Evolutionary conservation across 2,329 filamentous ascomycete species (phyloP), one percentile per base, ranked within the genome.

Genomic region (Byssothecium circinans): DNA sequence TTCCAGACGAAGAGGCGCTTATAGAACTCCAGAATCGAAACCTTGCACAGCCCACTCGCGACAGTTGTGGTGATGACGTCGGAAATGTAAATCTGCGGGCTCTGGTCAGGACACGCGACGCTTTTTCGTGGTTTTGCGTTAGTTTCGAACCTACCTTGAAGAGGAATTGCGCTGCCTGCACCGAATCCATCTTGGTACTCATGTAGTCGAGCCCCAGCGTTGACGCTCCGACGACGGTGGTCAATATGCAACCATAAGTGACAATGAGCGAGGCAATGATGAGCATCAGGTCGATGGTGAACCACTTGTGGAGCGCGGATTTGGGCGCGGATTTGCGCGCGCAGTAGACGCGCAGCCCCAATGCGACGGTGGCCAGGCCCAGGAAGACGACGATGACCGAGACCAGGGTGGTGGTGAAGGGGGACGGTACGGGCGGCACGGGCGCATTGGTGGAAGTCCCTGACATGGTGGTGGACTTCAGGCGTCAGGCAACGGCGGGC

Each of bases 1-100:
- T 36, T 36, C 34, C 34, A 36, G 18, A 36, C 20, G 15, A 36
- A 36, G 15, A 36, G 34, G 23, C 47, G 14, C 36, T 43, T 45
- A 29, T 49, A 45, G 29, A 49, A 49, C 8, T 41, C 25, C 8
- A 49, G 25, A 15, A 45, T 29, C 8, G 38, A 42, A 35, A 49
- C 41, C 25, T 49, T 49, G 18, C 23, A 18, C 34, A 36, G 34
- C 34, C 34, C 34, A 15, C 34, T 36, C 15, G 34, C 34, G 34
- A 36, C 10, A 15, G 34, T 36, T 15, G 34, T 36, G 34, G 34
- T 36, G 34, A 36, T 36, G 15, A 36, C 15, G 15, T 36, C 34
- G 34, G 34, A 36, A 36, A 36, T 15, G 15, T 36, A 36, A 18
- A 36, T 36, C 34, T 36, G 15, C 34, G 34, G 34, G 34, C 34